Conservation (phyloP, 192 early-diverging fungal genomes). For the Coemansia sp. region DNA sequence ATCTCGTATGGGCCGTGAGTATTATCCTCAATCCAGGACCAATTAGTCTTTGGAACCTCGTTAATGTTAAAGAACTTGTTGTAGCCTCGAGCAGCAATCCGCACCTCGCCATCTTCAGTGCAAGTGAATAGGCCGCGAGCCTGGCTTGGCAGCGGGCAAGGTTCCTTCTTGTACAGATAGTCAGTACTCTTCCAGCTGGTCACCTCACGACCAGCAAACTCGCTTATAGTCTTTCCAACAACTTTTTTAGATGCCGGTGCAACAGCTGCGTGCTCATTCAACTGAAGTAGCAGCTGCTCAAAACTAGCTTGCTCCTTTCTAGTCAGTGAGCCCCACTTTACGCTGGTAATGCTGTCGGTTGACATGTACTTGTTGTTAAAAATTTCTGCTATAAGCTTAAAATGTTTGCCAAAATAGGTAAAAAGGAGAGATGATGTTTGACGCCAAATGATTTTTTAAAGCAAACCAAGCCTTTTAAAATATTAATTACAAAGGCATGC, state of each 20-base stretch:
- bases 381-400: background rate
- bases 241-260: slow-evolving; percentile 34
- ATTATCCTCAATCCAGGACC: slow-evolving; percentile 58
- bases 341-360: background rate
- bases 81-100: slow-evolving; percentile 85
- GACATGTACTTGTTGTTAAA: slow-evolving; percentile 5
- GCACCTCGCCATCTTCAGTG: slow-evolving; percentile 16
- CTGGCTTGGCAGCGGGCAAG: slow-evolving; percentile 64
- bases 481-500: no score
- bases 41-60: slow-evolving; percentile 64
- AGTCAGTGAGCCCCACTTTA: slow-evolving; percentile 14
- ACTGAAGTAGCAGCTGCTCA: slow-evolving; percentile 30
- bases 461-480: no score
- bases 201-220: slow-evolving; percentile 27
- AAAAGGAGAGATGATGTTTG: no score
- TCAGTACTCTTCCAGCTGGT: slow-evolving; percentile 71
- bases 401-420: no score
- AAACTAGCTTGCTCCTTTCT: slow-evolving; percentile 27
- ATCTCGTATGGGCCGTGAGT: slow-evolving; percentile 87
- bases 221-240: slow-evolving; percentile 30
- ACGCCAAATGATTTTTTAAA: no score
- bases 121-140: slow-evolving; percentile 83
- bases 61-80: slow-evolving; percentile 95
- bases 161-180: slow-evolving; percentile 65
- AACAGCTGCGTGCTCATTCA: slow-evolving; percentile 18